Conservation (phyloP, 768 basidiomycete species). For the Phylloporus sp. region DNA sequence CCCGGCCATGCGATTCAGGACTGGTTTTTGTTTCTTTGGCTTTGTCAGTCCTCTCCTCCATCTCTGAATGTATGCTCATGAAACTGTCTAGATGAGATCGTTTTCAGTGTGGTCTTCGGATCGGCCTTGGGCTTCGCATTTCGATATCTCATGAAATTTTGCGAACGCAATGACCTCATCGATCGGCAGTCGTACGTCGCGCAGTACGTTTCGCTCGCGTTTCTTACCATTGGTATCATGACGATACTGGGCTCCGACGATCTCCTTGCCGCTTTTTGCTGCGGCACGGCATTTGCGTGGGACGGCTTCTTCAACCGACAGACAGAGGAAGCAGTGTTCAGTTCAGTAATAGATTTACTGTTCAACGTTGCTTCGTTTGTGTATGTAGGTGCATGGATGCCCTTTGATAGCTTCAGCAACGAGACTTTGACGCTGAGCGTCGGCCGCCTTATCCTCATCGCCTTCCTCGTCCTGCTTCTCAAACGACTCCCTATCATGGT, state of each 20-base stretch:
- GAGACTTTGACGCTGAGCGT: conserved; percentile 61
- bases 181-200: conserved; percentile 94
- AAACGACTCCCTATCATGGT: conserved; percentile 83
- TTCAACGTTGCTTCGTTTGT: conserved; percentile 96
- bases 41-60: conserved; percentile 52
- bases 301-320: conserved; percentile 91
- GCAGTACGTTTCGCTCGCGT: conserved; percentile 79
- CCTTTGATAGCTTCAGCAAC: conserved; percentile 76
- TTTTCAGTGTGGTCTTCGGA: conserved; percentile 72
- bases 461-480: conserved; percentile 75
- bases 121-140: conserved; percentile 70
- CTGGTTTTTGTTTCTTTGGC: conserved; percentile 86
- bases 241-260: conserved; percentile 89
- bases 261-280: conserved; percentile 89
- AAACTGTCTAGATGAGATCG: conserved; percentile 59
- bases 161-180: conserved; percentile 78
- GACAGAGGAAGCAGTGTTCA: conserved; percentile 93
- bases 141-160: conserved; percentile 90
- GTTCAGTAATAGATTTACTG: conserved; percentile 90
- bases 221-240: conserved; percentile 80
- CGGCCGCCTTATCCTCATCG: conserved; percentile 82
- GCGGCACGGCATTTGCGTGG: conserved; percentile 96
- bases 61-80: conserved; percentile 1
- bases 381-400: conserved; percentile 97
- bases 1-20: conserved; percentile 66